A percentile compares a stretch with the other conserved stretches of the same genome.
phyloP scores from a whole-genome alignment of 768 basidiomycete genomes.

The Leccinellum rugosiceps region DNA sequence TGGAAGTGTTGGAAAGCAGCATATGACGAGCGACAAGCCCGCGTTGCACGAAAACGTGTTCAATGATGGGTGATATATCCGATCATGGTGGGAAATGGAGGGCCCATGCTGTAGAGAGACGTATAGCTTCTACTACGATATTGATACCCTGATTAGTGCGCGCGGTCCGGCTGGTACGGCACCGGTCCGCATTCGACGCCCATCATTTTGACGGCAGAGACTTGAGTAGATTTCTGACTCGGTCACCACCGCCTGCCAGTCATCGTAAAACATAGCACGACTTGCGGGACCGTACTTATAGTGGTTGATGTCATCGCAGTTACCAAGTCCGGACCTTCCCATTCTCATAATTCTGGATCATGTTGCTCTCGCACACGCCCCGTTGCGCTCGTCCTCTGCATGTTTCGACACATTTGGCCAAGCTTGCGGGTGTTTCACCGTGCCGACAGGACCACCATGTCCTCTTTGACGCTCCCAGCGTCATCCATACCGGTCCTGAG shows the following conservation, averaged over 20 bases:
- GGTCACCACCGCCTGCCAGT: too few species aligned
- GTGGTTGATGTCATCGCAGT: too few species aligned
- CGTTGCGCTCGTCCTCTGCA: neutral
- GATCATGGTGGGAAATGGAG: constrained; percentile 54
- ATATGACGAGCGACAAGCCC: constrained; percentile 44
- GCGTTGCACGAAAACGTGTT: constrained; percentile 16
- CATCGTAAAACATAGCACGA: too few species aligned
- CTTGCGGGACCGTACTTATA: too few species aligned
- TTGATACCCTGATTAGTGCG: neutral
- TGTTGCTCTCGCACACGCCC: neutral
- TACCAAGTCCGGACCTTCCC: neutral
- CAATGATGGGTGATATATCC: constrained; percentile 14
- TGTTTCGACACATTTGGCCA: constrained; percentile 10
- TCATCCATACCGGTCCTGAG: constrained; percentile 49
- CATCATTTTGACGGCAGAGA: too few species aligned
- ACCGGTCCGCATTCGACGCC: neutral
- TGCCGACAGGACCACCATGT: constrained; percentile 11
- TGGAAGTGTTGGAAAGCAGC: constrained; percentile 63
- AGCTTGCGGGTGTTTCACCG: neutral
- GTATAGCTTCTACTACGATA: neutral
- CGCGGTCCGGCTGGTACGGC: too few species aligned
- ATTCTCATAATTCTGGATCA: neutral
- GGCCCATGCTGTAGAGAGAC: constrained; percentile 12
- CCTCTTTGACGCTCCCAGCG: constrained; percentile 21
- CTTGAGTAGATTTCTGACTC: too few species aligned